Evolutionary conservation across 2,329 filamentous ascomycete species (phyloP).

Genomic region (Xylariaceae sp.): DNA sequence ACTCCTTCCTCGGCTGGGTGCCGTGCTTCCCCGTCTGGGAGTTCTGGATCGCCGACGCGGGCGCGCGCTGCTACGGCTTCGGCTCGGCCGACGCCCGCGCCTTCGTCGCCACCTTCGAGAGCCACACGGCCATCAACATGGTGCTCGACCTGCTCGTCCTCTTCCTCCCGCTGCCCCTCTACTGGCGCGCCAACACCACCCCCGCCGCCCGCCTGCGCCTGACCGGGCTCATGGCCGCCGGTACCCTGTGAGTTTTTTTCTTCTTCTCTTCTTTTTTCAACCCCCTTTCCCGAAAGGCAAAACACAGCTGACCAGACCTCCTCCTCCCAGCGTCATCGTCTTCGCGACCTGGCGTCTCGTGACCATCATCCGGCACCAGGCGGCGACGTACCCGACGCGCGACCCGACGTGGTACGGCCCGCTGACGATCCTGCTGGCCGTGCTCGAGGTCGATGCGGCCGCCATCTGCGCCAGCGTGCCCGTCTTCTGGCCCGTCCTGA

Average conservation of each 20-base stretch:
- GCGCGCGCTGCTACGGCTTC: constrained; percentile 22
- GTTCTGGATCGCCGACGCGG: constrained; percentile 13
- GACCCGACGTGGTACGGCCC: constrained; percentile 28
- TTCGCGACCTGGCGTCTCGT: constrained; percentile 25
- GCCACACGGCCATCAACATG: constrained; percentile 27
- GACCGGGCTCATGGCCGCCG: constrained; percentile 23
- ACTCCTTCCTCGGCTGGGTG: constrained; percentile 24
- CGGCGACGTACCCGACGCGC: constrained; percentile 23
- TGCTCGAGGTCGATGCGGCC: constrained; percentile 19
- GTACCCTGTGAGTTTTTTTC: constrained; percentile 18
- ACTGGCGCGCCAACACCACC: constrained; percentile 17
- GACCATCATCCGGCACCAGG: constrained; percentile 22
- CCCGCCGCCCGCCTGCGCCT: constrained; percentile 19
- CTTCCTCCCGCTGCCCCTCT: constrained; percentile 25
- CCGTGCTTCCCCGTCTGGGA: constrained; percentile 20
- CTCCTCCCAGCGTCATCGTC: constrained; percentile 15
- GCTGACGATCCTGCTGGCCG: constrained; percentile 18
- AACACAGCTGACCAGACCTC: neutral
- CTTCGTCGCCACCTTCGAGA: constrained; percentile 25
- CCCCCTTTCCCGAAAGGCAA: neutral
- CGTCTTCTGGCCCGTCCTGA: constrained; percentile 22
- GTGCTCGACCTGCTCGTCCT: constrained; percentile 26
- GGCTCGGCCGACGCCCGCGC: constrained; percentile 17
- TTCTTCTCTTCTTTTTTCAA: constrained; percentile 1
- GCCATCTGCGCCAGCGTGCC: constrained; percentile 21